Conservation (phyloP, 108 stramenopile species). For the Pseudonitzschia delicatissima region DNA sequence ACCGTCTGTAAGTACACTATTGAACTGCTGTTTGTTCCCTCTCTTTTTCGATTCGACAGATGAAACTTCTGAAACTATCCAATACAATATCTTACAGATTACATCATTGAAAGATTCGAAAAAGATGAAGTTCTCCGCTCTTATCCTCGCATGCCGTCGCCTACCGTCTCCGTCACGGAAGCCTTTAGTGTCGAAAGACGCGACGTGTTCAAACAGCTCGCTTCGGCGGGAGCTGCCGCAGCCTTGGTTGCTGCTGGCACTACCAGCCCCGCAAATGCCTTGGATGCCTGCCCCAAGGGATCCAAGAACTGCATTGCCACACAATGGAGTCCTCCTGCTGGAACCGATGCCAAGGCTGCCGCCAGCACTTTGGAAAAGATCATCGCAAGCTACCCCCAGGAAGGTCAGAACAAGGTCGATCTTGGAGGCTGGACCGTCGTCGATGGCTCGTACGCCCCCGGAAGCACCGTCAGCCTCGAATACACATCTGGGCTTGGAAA, state of each 20-base stretch:
- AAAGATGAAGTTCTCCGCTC: not conserved
- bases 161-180: not conserved
- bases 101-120: too few relatives aligned
- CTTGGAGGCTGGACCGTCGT: slow-evolving; percentile 71
- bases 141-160: not conserved
- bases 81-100: too few relatives aligned
- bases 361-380: slow-evolving; percentile 51
- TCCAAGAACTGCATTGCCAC: slow-evolving; percentile 78
- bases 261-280: slow-evolving; percentile 41
- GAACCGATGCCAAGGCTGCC: slow-evolving; percentile 33
- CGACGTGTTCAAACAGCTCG: slow-evolving; percentile 14
- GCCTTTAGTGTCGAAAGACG: slow-evolving; percentile 5
- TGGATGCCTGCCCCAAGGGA: slow-evolving; percentile 60
- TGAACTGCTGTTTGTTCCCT: too few relatives aligned
- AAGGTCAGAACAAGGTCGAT: slow-evolving; percentile 64
- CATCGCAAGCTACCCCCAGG: slow-evolving; percentile 62
- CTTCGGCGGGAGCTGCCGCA: slow-evolving; percentile 17
- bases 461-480: slow-evolving; percentile 48
- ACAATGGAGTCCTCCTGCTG: slow-evolving; percentile 71
- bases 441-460: slow-evolving; percentile 45
- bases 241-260: slow-evolving; percentile 19
- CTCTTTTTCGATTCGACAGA: too few relatives aligned
- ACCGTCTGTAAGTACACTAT: too few relatives aligned
- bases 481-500: slow-evolving; percentile 74
- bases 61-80: too few relatives aligned